Evolutionary conservation across 1,284 basidiomycete species (phyloP).

Genomic region (Trichosporon coremiiforme): DNA sequence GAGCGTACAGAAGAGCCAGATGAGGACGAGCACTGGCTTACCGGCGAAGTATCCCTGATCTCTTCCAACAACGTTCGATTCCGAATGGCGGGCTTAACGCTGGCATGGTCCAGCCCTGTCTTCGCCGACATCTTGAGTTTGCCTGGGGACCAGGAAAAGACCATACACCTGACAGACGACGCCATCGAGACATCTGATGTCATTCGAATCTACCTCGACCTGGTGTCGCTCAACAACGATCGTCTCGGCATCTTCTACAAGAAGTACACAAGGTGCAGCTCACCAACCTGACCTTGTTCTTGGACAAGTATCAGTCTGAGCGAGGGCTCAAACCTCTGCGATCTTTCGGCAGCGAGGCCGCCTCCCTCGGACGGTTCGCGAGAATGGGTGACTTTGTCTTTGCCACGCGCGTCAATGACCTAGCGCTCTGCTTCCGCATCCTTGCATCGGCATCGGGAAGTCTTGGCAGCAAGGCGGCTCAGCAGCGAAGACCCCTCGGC

Average conservation of each 20-base stretch:
- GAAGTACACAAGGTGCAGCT: not conserved
- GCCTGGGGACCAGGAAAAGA: not conserved
- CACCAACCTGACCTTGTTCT: not conserved
- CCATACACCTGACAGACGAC: not conserved
- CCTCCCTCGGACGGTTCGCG: not conserved
- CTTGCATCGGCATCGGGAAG: not conserved
- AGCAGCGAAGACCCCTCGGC: not conserved
- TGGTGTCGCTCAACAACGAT: not conserved
- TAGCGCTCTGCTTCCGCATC: not conserved
- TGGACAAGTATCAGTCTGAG: conserved; percentile 6
- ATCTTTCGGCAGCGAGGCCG: not conserved
- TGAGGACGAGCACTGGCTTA: not conserved
- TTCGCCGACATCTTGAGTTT: not conserved
- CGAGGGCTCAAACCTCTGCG: not conserved
- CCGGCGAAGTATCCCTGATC: conserved; percentile 21
- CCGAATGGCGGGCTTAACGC: conserved; percentile 5
- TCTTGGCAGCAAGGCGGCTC: not conserved
- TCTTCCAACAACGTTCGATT: conserved; percentile 25
- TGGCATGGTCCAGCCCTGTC: not conserved
- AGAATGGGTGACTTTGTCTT: not conserved
- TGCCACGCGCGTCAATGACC: not conserved
- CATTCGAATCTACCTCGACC: not conserved
- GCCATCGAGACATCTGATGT: not conserved
- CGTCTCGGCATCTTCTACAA: not conserved
- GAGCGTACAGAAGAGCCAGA: not conserved